Percentiles rank a stretch among this genome's conserved stretches.
Evolutionary conservation across 1,284 basidiomycete genomes (phyloP).

Genomic region (Ganoderma lingzhi): DNA sequence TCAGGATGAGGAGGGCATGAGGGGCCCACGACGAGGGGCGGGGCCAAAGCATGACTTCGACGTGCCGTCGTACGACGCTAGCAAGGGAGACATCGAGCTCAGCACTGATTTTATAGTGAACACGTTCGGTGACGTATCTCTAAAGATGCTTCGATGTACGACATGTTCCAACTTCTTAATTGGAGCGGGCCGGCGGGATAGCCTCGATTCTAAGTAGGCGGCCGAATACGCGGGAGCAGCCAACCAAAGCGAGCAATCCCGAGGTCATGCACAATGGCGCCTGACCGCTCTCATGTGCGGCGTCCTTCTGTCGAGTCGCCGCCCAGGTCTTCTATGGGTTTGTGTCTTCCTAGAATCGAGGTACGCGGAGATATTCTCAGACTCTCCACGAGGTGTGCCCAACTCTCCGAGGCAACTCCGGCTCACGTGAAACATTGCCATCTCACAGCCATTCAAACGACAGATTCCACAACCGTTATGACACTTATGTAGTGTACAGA

Average conservation of each 20-base stretch:
- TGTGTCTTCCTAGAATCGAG: neutral
- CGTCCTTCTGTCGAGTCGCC: neutral
- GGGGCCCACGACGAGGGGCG: constrained; percentile 30
- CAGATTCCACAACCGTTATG: too few species aligned
- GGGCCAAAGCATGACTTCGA: constrained; percentile 24
- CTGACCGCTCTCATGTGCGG: constrained; percentile 16
- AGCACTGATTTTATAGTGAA: constrained; percentile 12
- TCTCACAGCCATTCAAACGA: too few species aligned
- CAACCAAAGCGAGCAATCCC: neutral
- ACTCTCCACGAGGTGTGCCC: neutral
- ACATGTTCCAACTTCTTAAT: neutral
- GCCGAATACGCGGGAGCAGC: constrained; percentile 5
- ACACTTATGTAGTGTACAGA: too few species aligned
- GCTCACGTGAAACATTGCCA: neutral
- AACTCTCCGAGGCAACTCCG: neutral
- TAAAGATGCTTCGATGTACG: neutral
- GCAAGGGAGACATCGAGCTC: neutral
- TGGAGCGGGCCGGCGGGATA: constrained; percentile 17
- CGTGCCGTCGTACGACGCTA: neutral
- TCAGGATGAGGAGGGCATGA: constrained; percentile 25
- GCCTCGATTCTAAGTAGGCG: neutral
- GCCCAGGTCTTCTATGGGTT: neutral
- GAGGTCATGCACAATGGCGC: constrained; percentile 16
- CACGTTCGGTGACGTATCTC: constrained; percentile 3
- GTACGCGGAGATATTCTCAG: constrained; percentile 2